A percentile compares a stretch with the other conserved stretches of the same genome.
Evolutionary conservation across 2,329 filamentous ascomycete genomes (phyloP).

Genomic region (Alternaria consortialis): DNA sequence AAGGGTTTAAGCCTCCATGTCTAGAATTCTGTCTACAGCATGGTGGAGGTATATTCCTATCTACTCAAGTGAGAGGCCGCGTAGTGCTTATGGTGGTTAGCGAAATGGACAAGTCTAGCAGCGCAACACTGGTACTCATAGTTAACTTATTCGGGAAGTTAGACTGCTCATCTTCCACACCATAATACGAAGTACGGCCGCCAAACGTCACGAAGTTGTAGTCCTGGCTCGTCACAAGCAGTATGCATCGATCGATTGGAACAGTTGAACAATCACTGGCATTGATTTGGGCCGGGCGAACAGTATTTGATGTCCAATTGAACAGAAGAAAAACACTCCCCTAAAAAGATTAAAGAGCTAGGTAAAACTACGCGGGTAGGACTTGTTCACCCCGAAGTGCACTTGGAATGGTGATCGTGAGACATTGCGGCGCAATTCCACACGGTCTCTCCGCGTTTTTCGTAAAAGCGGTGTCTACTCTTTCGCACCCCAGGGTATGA

Average conservation of each 20-base stretch:
- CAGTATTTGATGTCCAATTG: too few relatives aligned
- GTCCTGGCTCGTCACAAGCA: too few relatives aligned
- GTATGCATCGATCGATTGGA: too few relatives aligned
- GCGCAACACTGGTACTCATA: background rate
- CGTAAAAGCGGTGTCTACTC: background rate
- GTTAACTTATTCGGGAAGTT: background rate
- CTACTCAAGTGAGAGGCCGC: background rate
- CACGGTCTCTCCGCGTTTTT: too few relatives aligned
- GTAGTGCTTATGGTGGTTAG: background rate
- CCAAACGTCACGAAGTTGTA: background rate
- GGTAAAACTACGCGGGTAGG: too few relatives aligned
- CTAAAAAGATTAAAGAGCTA: too few relatives aligned
- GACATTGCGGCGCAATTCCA: too few relatives aligned
- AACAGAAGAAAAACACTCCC: too few relatives aligned
- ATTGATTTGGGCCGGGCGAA: too few relatives aligned
- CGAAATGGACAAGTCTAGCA: background rate
- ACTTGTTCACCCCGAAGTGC: too few relatives aligned
- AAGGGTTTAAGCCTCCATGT: background rate
- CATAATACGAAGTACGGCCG: background rate
- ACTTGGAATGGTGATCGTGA: too few relatives aligned
- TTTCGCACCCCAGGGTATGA: background rate
- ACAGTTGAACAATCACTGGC: too few relatives aligned
- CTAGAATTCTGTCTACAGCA: background rate
- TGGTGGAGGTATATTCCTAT: background rate
- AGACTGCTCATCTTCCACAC: background rate